Base-by-base conservation (phyloP, 2,329 filamentous ascomycete species). In the Xylaria sp. region DNA sequence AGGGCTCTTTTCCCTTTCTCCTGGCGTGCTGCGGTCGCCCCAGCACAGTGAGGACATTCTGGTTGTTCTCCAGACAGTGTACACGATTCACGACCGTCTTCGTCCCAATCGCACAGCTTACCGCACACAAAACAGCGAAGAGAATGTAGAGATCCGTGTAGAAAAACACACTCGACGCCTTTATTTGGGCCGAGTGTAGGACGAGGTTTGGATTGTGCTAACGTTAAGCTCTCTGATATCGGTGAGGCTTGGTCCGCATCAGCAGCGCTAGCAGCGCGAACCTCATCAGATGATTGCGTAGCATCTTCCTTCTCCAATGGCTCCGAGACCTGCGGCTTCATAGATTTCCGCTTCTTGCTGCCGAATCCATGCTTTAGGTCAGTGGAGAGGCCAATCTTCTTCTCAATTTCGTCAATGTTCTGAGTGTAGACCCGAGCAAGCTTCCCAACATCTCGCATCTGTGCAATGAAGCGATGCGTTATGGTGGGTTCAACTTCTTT, bases 351-450 rank as follows among this genome's bases (percentile, higher is more conserved):
- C 56, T 86, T 85, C 50, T 87, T 85, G 73, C 85, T 88, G 1
- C 91, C 91, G 0, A 89, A 86, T 0, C 91, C 91, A 39, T 87
- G 83, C 12, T 83, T 81, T 9, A 93, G 82, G 63, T 89, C 86
- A 0, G 89, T 91, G 18, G 85, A 88, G 3, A 93, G 82, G 3
- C 90, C 91, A 52, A 92, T 89, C 66, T 91, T 89, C 75, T 90
- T 88, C 76, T 93, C 91, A 7, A 93, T 87, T 70, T 89, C 88
- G 73, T 93, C 91, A 72, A 93, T 93, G 72, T 93, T 93, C 73
- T 93, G 91, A 0, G 91, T 93, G 74, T 93, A 93, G 74, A 90
- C 92, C 48, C 91, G 84, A 39, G 92, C 89, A 5, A 93, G 83
- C 71, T 91, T 90, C 3, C 90, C 89, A 3, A 87, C 85, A 75